phyloP scores from a whole-genome alignment of 1,284 basidiomycete species.

The Ceratobasidium sp. region DNA sequence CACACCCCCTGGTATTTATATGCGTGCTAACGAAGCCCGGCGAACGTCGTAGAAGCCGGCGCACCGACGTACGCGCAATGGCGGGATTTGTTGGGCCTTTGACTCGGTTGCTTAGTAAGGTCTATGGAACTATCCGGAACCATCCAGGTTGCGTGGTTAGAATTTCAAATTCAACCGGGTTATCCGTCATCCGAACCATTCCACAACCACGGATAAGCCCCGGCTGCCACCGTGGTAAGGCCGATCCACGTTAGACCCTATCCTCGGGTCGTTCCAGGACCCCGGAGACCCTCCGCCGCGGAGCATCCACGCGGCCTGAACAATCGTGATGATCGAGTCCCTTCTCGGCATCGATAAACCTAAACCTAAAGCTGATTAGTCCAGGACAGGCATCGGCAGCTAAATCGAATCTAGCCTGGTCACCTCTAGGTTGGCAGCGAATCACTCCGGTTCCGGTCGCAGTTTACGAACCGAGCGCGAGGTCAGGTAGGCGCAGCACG shows the following conservation, averaged over 20 bases:
- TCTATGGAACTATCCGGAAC: neutral
- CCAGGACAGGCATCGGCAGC: too few species aligned
- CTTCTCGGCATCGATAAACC: too few species aligned
- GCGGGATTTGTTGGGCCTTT: neutral
- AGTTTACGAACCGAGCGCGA: too few species aligned
- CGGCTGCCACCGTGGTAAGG: neutral
- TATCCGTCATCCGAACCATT: neutral
- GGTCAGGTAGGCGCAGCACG: too few species aligned
- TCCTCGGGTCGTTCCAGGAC: too few species aligned
- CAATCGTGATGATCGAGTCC: too few species aligned
- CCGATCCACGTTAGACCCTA: conserved; percentile 4
- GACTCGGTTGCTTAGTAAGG: neutral
- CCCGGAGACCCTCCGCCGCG: too few species aligned
- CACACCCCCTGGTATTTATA: neutral
- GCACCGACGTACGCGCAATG: neutral
- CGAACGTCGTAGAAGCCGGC: neutral
- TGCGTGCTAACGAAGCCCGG: neutral
- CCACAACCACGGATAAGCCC: neutral
- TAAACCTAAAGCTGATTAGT: too few species aligned
- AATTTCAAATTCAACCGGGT: conserved; percentile 22
- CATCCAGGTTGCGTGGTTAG: neutral
- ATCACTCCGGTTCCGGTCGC: too few species aligned
- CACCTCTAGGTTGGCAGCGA: too few species aligned
- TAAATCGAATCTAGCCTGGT: too few species aligned
- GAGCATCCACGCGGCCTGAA: too few species aligned